phyloP scores from a whole-genome alignment of 139 green algal species.

The Chlorella sp. region DNA sequence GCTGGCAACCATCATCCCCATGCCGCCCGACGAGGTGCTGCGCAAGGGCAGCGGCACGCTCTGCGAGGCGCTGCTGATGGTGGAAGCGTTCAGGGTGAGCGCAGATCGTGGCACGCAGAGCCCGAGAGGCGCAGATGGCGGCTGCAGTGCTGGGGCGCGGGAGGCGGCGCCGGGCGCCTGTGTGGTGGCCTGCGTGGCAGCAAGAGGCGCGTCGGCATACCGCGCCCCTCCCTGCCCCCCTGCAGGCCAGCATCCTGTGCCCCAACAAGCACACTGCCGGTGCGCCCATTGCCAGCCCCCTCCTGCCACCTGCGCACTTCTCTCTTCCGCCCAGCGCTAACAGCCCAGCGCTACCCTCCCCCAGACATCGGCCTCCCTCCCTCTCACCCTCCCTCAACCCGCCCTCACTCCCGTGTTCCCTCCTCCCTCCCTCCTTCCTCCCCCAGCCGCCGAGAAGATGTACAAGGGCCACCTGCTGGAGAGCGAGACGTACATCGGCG shows the following conservation, averaged over 20 bases:
- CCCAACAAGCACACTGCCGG: constrained; percentile 95
- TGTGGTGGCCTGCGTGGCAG: no score
- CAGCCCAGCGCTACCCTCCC: no score
- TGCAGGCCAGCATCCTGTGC: constrained; percentile 81
- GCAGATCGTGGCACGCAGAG: background rate
- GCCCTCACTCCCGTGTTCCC: no score
- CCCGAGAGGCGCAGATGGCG: no score
- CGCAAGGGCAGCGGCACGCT: constrained; percentile 95
- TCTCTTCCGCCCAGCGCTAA: no score
- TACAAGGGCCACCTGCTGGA: constrained; percentile 87
- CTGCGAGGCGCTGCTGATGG: constrained; percentile 98
- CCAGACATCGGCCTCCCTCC: no score
- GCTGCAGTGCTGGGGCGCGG: background rate
- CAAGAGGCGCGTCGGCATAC: no score
- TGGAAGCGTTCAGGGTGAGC: constrained; percentile 49
- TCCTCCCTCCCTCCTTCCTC: no score
- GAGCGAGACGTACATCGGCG: constrained; percentile 98
- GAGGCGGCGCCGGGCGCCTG: background rate
- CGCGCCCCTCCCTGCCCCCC: no score
- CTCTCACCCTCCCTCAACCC: no score
- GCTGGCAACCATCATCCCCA: constrained; percentile 97
- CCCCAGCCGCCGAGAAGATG: constrained; percentile 70
- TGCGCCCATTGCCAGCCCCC: no score
- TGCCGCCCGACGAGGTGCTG: constrained; percentile 97
- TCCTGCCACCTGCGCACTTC: no score